Conservation (phyloP, 1,284 basidiomycete genomes). For the Puccinia hordei region DNA sequence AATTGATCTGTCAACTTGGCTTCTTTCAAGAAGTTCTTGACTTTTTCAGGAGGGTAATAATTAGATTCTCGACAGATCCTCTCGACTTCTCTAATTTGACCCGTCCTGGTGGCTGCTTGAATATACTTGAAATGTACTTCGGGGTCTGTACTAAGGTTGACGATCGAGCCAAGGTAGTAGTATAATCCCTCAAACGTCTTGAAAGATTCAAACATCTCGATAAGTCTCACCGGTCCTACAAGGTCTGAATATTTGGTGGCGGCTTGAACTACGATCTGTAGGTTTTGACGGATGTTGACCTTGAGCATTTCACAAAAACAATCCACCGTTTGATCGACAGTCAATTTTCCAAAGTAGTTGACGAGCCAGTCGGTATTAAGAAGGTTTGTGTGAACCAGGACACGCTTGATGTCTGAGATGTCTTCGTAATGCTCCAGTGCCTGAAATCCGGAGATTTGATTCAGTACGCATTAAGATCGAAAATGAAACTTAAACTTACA, state of each 20-base stretch:
- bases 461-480: conserved; percentile 33
- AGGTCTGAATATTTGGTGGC: conserved; percentile 99
- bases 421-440: conserved; percentile 99
- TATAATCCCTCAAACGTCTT: conserved; percentile 98
- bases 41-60: conserved; percentile 97
- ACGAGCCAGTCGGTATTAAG: conserved; percentile 96
- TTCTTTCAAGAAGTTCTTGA: conserved; percentile 93
- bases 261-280: conserved; percentile 95
- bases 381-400: conserved; percentile 87
- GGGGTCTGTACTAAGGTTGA: conserved; percentile 92
- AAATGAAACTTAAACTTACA: conserved; percentile 42
- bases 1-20: conserved; percentile 95
- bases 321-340: conserved; percentile 96
- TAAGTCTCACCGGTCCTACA: conserved; percentile 91
- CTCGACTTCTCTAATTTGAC: conserved; percentile 98
- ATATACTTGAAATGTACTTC: conserved; percentile 99
- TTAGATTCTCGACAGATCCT: conserved; percentile 98
- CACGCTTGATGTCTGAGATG: conserved; percentile 94
- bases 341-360: conserved; percentile 93
- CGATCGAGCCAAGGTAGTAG: conserved; percentile 95
- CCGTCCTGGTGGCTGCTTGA: conserved; percentile 96
- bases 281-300: conserved; percentile 95
- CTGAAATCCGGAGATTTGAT: conserved; percentile 61
- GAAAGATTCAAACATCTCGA: conserved; percentile 98
- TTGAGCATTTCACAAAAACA: conserved; percentile 97